Evolutionary conservation across 805 yeast species (phyloP).

Genomic region (Blastobotrys terrestris): DNA sequence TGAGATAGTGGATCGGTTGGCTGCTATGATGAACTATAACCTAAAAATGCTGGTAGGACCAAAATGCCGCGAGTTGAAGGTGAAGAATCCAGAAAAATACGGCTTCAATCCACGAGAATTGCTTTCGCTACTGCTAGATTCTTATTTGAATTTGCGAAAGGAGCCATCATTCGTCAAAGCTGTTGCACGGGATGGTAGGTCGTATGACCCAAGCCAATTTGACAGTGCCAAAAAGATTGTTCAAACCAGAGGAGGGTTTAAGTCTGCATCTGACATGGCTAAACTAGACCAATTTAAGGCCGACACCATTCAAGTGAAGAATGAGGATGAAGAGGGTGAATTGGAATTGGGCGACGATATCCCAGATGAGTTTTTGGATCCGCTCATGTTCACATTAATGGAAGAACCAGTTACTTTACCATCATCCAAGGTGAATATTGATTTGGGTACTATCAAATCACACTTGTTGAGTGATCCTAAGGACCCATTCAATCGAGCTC

Average conservation of each 20-base stretch:
- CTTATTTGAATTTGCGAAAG: slow-evolving; percentile 64
- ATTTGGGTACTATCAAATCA: slow-evolving; percentile 84
- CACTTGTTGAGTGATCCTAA: slow-evolving; percentile 92
- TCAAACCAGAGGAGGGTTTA: slow-evolving; percentile 37
- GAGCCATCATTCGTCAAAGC: slow-evolving; percentile 67
- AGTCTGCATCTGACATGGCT: slow-evolving; percentile 48
- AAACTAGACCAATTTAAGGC: slow-evolving; percentile 51
- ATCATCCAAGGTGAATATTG: slow-evolving; percentile 75
- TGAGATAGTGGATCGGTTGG: slow-evolving; percentile 88
- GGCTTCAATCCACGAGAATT: slow-evolving; percentile 74
- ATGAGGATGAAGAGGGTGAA: slow-evolving; percentile 64
- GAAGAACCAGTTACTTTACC: slow-evolving; percentile 95
- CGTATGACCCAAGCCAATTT: slow-evolving; percentile 65
- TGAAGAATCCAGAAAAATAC: slow-evolving; percentile 73
- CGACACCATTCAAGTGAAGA: slow-evolving; percentile 54
- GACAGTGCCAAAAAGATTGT: slow-evolving; percentile 65
- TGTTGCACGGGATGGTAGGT: slow-evolving; percentile 87
- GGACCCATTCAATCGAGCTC: slow-evolving; percentile 94
- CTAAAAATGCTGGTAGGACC: slow-evolving; percentile 93
- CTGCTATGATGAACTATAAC: slow-evolving; percentile 94
- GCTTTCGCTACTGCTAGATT: slow-evolving; percentile 61
- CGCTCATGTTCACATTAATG: slow-evolving; percentile 93
- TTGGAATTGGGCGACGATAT: slow-evolving; percentile 74
- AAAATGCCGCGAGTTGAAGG: slow-evolving; percentile 81
- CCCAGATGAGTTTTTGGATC: slow-evolving; percentile 96